A percentile compares a stretch with the other conserved stretches of the same genome.
Evolutionary conservation across 805 yeast genomes (phyloP).

Genomic region (Yarrowia keelungensis): DNA sequence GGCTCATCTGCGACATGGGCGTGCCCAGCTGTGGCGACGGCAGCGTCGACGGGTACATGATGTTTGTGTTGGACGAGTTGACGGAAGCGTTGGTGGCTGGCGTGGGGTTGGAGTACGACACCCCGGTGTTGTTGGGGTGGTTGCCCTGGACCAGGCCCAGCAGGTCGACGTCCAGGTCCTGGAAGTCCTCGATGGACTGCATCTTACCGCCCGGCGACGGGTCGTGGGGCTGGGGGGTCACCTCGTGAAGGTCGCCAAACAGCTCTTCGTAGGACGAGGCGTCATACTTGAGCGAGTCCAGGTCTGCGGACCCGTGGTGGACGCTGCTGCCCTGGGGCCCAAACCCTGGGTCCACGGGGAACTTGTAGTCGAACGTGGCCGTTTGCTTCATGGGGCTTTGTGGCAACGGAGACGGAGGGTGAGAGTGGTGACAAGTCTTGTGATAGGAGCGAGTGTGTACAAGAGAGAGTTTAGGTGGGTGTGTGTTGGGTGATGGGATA

Average conservation of each 20-base stretch:
- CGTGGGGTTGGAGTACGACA: slow-evolving; percentile 3
- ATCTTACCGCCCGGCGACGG: slow-evolving; percentile 6
- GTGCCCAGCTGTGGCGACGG: slow-evolving; percentile 28
- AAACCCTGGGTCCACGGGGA: slow-evolving; percentile 34
- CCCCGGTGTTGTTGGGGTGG: slow-evolving; percentile 5
- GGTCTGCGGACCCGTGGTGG: not conserved
- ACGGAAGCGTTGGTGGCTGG: slow-evolving; percentile 15
- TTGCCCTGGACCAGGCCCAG: slow-evolving; percentile 26
- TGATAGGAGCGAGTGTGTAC: slow-evolving; percentile 9
- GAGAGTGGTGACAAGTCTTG: slow-evolving; percentile 4
- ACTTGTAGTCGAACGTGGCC: slow-evolving; percentile 37
- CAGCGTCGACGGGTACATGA: slow-evolving; percentile 30
- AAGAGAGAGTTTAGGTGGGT: not conserved
- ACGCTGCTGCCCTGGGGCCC: not conserved
- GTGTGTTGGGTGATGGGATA: not conserved
- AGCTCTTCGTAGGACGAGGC: slow-evolving; percentile 24
- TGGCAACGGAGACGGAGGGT: not conserved
- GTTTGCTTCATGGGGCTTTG: slow-evolving; percentile 9
- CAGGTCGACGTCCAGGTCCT: slow-evolving; percentile 37
- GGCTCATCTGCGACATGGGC: slow-evolving; percentile 37
- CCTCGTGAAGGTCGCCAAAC: slow-evolving; percentile 30
- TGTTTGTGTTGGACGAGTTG: slow-evolving; percentile 33
- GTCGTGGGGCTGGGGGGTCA: slow-evolving; percentile 34
- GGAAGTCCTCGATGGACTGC: slow-evolving; percentile 37
- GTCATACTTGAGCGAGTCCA: slow-evolving; percentile 31